These are phyloP conservation scores for Termitomyces sp. DNA, from an alignment of 768 basidiomycete species.

Conservation along the genomic window DNA sequence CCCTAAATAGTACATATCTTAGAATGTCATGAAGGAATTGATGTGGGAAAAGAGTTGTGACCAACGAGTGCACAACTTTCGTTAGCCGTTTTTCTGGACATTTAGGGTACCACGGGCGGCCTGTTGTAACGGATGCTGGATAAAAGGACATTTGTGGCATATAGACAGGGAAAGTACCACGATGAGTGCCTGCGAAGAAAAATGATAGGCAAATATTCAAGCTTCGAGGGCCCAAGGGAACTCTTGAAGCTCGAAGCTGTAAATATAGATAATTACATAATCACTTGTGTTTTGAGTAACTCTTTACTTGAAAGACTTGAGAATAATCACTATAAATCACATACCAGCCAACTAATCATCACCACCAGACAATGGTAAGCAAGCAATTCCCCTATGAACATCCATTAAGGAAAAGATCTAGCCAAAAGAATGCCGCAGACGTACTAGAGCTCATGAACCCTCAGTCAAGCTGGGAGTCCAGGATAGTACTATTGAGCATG, in stretches of 20 bases:
- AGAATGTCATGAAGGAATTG: background rate
- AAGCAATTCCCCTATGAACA: background rate
- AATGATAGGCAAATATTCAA: background rate
- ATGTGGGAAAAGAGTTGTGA: background rate
- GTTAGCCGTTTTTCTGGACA: background rate
- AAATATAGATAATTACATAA: background rate
- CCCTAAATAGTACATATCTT: background rate
- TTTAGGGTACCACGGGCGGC: background rate
- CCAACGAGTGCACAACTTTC: background rate
- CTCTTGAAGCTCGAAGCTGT: background rate
- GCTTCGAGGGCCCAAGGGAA: no score
- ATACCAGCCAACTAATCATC: background rate
- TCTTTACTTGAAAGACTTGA: no score
- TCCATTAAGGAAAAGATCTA: slow-evolving; percentile 9
- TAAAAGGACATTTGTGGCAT: background rate
- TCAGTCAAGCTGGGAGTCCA: slow-evolving; percentile 45
- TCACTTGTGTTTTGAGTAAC: background rate
- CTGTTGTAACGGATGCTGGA: background rate
- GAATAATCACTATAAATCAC: background rate
- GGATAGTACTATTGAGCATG: slow-evolving; percentile 40
- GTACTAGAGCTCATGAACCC: slow-evolving; percentile 41
- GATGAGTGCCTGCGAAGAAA: background rate
- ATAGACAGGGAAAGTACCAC: background rate
- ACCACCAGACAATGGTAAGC: background rate
- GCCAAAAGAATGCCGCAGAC: slow-evolving; percentile 38